Evolutionary conservation across 768 basidiomycete species (phyloP), one percentile per base, ranked within the genome.

Genomic region (Suillus decipiens): DNA sequence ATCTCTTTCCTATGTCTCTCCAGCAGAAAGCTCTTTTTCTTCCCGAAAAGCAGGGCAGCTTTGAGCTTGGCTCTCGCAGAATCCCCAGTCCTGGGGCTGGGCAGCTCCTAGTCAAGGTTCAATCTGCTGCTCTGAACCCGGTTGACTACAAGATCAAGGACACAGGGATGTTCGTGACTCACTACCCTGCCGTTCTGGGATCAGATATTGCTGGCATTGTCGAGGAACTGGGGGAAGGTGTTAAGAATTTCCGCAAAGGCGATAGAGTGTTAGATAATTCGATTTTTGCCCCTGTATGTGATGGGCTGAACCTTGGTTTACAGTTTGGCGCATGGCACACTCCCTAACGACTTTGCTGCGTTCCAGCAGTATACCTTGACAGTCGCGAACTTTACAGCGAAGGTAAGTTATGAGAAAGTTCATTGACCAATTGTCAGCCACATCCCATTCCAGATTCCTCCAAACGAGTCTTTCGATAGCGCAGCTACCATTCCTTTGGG

Each of bases 401-500:
- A 78, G 71, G 82, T 80, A 55, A 41, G 56, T 37, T 57, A 45
- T 54, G 59, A 31, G 10, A 28, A 19, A 3, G 28, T 28, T 8
- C 1, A 19, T 34, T n/a, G 11, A 7, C 11, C 3, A 28, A 31
- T 6, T 3, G 3, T 19, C 17, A 8, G 6, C 55, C 7, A 57
- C 28, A 41, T 39, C 22, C 17, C 24, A 31, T 41, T 28, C 17
- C 47, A 84, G 81, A 78, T 86, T 43, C 84, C 85, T 2, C 63
- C 68, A 15, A 77, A 76, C 41, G 7, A 82, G 22, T 71, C 77
- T 5, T 82, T 80, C 66, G 83, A 83, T 28, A 69, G 78, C 22
- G 82, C 79, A 5, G 70, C 81, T 1, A 80, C 84, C 0, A 69
- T 86, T 45, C 85, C 86, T 11, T 67, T 82, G 7, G 80, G 71